These are phyloP conservation scores for Ustilago curta DNA, from an alignment of 1,284 basidiomycete species.

Conservation along the genomic window DNA sequence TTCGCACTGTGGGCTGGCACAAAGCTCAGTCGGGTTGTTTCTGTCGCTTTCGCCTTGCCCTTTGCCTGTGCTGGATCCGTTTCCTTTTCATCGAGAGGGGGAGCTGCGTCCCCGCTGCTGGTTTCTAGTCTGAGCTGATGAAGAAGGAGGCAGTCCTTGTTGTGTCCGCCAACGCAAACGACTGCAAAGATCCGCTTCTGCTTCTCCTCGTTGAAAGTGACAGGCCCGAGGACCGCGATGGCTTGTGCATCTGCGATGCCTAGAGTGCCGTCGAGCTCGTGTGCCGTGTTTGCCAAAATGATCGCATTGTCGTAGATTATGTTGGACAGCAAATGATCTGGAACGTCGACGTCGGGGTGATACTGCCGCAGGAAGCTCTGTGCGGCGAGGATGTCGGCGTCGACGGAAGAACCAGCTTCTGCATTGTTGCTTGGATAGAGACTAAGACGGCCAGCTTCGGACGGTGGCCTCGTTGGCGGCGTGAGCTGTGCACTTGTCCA, in stretches of 20 bases:
- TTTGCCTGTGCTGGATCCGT: background rate
- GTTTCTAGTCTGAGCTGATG: slow-evolving; percentile 26
- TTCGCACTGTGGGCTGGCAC: slow-evolving; percentile 17
- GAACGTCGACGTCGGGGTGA: slow-evolving; percentile 36
- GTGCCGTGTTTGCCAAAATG: slow-evolving; percentile 11
- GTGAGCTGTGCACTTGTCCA: slow-evolving; percentile 16
- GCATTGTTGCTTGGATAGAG: slow-evolving; percentile 13
- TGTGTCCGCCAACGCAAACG: slow-evolving; percentile 24
- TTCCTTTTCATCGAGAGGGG: background rate
- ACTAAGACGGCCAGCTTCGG: slow-evolving; percentile 5
- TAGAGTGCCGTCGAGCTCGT: slow-evolving; percentile 20
- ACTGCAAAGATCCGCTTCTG: slow-evolving; percentile 13
- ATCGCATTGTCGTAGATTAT: slow-evolving; percentile 30
- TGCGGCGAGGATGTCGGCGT: slow-evolving; percentile 39
- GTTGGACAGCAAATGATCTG: slow-evolving; percentile 24
- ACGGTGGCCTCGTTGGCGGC: slow-evolving; percentile 9
- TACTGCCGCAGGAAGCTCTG: slow-evolving; percentile 23
- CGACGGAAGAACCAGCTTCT: slow-evolving; percentile 29
- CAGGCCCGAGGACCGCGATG: slow-evolving; percentile 34
- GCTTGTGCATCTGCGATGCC: slow-evolving; percentile 34
- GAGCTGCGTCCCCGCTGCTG: background rate
- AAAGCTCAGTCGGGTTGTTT: slow-evolving; percentile 15
- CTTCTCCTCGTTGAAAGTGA: background rate
- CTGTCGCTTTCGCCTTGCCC: slow-evolving; percentile 17
- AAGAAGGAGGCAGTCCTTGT: slow-evolving; percentile 34